Evolutionary conservation across 768 basidiomycete species (phyloP), one percentile per base, ranked within the genome.

Genomic region (Termitomyces sp.): DNA sequence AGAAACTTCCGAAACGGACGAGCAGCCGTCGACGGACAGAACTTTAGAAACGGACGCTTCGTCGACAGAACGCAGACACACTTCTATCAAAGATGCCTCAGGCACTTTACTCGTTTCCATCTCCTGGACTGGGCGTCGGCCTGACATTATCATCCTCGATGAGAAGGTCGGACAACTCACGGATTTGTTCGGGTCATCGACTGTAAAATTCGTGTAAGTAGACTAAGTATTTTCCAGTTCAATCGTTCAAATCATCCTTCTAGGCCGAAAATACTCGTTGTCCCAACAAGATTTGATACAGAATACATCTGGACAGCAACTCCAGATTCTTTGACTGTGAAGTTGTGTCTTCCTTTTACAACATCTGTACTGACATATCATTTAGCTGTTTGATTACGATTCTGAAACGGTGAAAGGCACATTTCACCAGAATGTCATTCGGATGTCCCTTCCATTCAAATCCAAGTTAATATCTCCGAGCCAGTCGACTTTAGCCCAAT

Each of bases 271-370:
- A 68, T 79, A 27, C 77, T 85, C n/a, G 75, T 76, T 20, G 73
- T 85, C 45, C 82, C 82, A 18, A 82, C 82, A 7, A 78, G 83
- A n/a, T 85, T 85, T 56, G 81, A 84, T 56, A 76, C 82, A 2
- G 79, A 83, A 59, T 81, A 76, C 56, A 70, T 83, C 35, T 85
- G 84, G 84, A 75, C 75, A 41, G 83, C 81, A 12, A 80, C 79
- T n/a, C 68, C 77, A 0, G 70, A 80, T 51, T 77, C 78, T 23
- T 69, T 85, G 10, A 76, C 72, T 20, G 82, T 85, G 64, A 40
- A 77, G 64, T n/a, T 18, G 39, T 38, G 45, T 43, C 36, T 49
- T 20, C 22, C 44, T 5, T 50, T 22, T 20, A n/a, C 33, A n/a
- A 55, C 18, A 57, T 31, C 23, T 36, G 15, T 43, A 29, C 35